phyloP scores from a whole-genome alignment of 805 yeast genomes.

The Starmerella roubikii region DNA sequence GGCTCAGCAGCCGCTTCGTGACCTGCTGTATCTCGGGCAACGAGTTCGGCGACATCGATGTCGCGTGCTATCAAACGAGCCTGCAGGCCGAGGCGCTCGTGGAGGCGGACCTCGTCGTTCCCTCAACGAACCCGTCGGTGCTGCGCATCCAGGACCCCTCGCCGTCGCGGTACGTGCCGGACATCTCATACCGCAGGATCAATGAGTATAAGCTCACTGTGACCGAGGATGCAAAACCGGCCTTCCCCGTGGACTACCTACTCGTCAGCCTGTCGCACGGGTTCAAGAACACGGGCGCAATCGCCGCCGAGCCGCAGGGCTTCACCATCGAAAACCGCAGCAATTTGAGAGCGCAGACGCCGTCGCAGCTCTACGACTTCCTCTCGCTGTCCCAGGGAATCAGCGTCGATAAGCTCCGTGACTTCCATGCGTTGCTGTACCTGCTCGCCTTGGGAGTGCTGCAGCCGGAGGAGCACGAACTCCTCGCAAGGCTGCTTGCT shows the following conservation, averaged over 20 bases:
- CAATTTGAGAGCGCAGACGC: constrained; percentile 60
- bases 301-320: not conserved
- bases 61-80: constrained; percentile 80
- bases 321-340: constrained; percentile 76
- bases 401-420: constrained; percentile 30
- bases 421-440: constrained; percentile 64
- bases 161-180: constrained; percentile 78
- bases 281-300: constrained; percentile 39
- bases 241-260: constrained; percentile 83
- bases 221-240: constrained; percentile 78
- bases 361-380: constrained; percentile 39
- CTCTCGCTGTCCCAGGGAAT: constrained; percentile 28
- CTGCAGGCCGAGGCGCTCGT: constrained; percentile 78
- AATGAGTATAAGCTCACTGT: constrained; percentile 84
- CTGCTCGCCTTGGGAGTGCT: constrained; percentile 45
- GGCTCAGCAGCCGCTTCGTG: constrained; percentile 76
- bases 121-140: constrained; percentile 82
- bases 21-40: constrained; percentile 95
- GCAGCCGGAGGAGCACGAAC: constrained; percentile 34
- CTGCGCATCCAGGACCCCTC: constrained; percentile 68
- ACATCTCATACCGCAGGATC: constrained; percentile 65
- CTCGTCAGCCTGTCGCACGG: constrained; percentile 85
- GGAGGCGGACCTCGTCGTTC: constrained; percentile 69
- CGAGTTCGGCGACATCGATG: constrained; percentile 72
- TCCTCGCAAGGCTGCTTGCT: not conserved